Conservation (phyloP, 371 early-diverging fungal genomes). For the Lichtheimia ramosa region DNA sequence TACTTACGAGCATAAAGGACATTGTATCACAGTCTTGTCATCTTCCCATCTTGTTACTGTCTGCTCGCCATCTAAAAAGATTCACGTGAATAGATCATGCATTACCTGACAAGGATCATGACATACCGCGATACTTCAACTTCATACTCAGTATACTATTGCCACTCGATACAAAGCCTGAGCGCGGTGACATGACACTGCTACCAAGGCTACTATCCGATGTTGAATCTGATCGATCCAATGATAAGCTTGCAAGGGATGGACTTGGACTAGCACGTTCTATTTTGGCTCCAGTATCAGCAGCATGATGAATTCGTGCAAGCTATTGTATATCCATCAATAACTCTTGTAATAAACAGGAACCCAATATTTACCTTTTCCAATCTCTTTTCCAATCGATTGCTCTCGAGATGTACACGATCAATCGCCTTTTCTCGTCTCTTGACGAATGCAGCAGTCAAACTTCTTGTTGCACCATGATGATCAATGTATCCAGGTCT, state of each 20-base stretch:
- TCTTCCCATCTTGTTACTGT: constrained; percentile 68
- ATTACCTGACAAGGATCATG: background rate
- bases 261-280: constrained; percentile 15
- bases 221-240: constrained; percentile 34
- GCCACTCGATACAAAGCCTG: constrained; percentile 33
- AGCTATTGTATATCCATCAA: constrained; percentile 15
- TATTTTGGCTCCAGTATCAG: constrained; percentile 19
- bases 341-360: background rate
- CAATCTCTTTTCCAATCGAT: constrained; percentile 83
- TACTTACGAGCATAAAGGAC: constrained; percentile 62
- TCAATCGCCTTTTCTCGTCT: constrained; percentile 62
- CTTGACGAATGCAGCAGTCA: constrained; percentile 58
- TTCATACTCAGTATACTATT: constrained; percentile 49
- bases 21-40: constrained; percentile 49
- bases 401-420: constrained; percentile 74
- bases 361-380: constrained; percentile 57
- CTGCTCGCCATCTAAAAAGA: constrained; percentile 55
- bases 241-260: constrained; percentile 19
- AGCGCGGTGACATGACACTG: constrained; percentile 34
- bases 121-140: constrained; percentile 47
- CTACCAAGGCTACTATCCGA: constrained; percentile 42
- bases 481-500: constrained; percentile 54
- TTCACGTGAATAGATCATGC: background rate
- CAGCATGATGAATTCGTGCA: constrained; percentile 37
- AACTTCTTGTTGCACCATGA: constrained; percentile 53